A percentile compares a stretch with the other conserved stretches of the same genome.
Evolutionary conservation across 768 basidiomycete genomes (phyloP).

Genomic region (Rhodotorula toruloides): DNA sequence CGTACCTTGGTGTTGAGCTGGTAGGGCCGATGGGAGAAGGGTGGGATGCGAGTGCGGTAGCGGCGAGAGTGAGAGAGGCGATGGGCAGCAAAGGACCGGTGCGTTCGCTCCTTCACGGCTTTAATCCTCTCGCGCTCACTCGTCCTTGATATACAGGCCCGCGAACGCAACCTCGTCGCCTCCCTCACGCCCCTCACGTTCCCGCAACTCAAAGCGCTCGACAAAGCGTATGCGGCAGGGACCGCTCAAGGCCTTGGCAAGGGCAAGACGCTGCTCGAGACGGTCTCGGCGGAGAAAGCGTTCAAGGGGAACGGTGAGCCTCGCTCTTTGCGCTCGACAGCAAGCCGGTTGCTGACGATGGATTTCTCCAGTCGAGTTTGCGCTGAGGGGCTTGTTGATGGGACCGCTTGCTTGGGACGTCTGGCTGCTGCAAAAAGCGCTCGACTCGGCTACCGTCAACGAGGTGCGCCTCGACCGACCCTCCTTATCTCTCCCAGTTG

Average conservation of each 20-base stretch:
- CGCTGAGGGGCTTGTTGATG: constrained; percentile 18
- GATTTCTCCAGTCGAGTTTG: constrained; percentile 20
- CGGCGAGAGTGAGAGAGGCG: background rate
- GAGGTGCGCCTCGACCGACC: constrained; percentile 13
- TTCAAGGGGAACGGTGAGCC: constrained; percentile 27
- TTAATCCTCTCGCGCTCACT: background rate
- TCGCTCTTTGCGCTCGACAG: background rate
- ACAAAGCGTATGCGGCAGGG: constrained; percentile 9
- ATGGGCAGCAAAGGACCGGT: constrained; percentile 13
- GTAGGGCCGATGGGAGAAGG: constrained; percentile 23
- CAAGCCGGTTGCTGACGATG: background rate
- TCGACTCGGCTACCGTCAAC: constrained; percentile 17
- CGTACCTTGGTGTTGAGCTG: constrained; percentile 28
- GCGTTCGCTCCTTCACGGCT: background rate
- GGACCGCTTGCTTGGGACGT: constrained; percentile 34
- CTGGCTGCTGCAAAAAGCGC: constrained; percentile 18
- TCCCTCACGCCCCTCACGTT: constrained; percentile 17
- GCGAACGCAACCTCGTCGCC: constrained; percentile 13
- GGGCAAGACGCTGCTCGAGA: constrained; percentile 11
- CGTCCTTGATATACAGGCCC: constrained; percentile 9
- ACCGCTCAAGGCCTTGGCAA: background rate
- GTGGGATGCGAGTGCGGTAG: constrained; percentile 5
- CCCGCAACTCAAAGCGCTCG: constrained; percentile 25
- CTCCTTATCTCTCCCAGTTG: background rate
- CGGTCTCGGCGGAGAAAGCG: constrained; percentile 10